A percentile compares a stretch with the other conserved stretches of the same genome.
Conservation (phyloP, 164 flowering plant species). For the Macadamia tetraphylla region DNA sequence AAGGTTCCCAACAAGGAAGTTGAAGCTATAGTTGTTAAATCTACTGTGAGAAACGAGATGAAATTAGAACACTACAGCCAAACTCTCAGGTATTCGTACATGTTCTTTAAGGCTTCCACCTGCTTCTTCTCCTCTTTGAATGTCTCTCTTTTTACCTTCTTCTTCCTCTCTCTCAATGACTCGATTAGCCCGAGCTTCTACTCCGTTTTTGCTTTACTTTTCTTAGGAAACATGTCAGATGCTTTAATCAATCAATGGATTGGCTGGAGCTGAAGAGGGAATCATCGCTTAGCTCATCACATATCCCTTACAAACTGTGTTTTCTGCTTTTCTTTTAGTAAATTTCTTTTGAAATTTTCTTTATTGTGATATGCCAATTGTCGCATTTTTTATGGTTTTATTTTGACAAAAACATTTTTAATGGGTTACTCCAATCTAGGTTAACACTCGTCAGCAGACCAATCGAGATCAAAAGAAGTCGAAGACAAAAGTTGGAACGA, state of each 20-base stretch:
- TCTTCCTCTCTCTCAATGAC: neutral
- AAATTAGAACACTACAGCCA: slow-evolving; percentile 8
- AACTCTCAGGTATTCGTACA: slow-evolving; percentile 5
- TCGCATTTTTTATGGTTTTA: neutral
- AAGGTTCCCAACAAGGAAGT: too few species aligned
- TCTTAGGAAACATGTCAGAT: slow-evolving; percentile 56
- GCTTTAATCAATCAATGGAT: slow-evolving; percentile 77
- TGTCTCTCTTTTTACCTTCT: too few species aligned
- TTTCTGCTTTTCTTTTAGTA: too few species aligned
- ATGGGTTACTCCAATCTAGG: slow-evolving; percentile 30
- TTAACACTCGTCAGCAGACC: slow-evolving; percentile 91
- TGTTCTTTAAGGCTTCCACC: too few species aligned
- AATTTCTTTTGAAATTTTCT: neutral
- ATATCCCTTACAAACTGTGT: slow-evolving; percentile 88
- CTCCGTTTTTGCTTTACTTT: neutral
- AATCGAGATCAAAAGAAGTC: slow-evolving; percentile 64
- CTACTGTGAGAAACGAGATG: neutral
- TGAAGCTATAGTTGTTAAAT: too few species aligned
- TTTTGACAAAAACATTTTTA: neutral
- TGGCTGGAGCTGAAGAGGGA: slow-evolving; percentile 98
- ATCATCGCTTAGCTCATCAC: slow-evolving; percentile 94
- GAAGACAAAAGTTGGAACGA: slow-evolving; percentile 49
- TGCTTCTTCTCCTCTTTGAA: too few species aligned
- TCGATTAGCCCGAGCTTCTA: neutral
- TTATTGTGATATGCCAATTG: neutral